These are phyloP conservation scores for Psilocybe mexicana DNA, from an alignment of 1,284 basidiomycete genomes.

Conservation along the genomic window DNA sequence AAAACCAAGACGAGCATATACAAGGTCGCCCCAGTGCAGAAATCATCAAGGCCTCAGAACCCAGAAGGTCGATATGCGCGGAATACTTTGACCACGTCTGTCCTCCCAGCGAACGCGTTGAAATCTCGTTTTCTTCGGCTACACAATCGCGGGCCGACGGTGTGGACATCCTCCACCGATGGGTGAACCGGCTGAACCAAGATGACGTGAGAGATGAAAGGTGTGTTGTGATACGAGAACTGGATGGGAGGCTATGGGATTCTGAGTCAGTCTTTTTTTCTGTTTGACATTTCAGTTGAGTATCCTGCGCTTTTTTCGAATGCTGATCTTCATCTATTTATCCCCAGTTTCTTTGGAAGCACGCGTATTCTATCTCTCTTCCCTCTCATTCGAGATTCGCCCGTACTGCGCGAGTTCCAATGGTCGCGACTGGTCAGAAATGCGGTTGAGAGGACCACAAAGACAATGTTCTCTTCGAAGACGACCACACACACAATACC, in stretches of 20 bases:
- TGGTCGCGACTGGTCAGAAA: slow-evolving; percentile 64
- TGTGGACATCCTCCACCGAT: slow-evolving; percentile 46
- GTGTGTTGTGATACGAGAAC: slow-evolving; percentile 47
- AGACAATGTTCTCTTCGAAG: neutral
- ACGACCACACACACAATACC: slow-evolving; percentile 22
- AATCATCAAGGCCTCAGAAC: no score
- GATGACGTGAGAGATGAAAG: slow-evolving; percentile 32
- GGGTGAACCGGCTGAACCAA: slow-evolving; percentile 42
- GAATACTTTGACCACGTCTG: slow-evolving; percentile 44
- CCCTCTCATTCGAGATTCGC: slow-evolving; percentile 46
- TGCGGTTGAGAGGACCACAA: slow-evolving; percentile 49
- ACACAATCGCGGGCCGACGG: slow-evolving; percentile 32
- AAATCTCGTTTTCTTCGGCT: slow-evolving; percentile 27
- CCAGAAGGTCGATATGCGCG: slow-evolving; percentile 34
- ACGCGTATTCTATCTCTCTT: slow-evolving; percentile 47
- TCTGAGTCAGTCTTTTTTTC: slow-evolving; percentile 39
- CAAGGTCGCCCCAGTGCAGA: no score
- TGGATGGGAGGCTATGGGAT: slow-evolving; percentile 47
- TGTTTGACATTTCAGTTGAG: neutral
- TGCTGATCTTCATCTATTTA: neutral
- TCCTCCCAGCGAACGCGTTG: slow-evolving; percentile 28
- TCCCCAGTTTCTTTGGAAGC: slow-evolving; percentile 52
- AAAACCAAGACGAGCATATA: neutral
- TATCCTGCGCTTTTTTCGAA: no score
- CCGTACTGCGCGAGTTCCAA: slow-evolving; percentile 50